Conservation (phyloP, 495 filamentous ascomycete species). For the Evansstolkia leycettana region DNA sequence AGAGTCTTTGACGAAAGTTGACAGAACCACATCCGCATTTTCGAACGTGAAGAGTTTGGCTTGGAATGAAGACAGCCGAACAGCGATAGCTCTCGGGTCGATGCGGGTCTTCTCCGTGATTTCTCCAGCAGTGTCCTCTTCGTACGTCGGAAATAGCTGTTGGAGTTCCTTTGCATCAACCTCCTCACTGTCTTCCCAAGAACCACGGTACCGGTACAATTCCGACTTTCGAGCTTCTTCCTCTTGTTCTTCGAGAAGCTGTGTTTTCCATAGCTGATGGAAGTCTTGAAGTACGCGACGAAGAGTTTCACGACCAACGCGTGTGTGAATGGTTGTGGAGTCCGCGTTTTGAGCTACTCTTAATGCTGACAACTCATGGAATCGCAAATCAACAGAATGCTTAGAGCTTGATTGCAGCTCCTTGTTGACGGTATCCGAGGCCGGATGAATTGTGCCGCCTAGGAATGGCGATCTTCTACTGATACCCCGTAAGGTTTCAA, state of each 20-base stretch:
- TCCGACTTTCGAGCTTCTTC: constrained; percentile 57
- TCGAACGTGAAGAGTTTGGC: constrained; percentile 31
- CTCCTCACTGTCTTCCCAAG: constrained; percentile 58
- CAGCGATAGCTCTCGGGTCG: constrained; percentile 34
- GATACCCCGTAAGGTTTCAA: constrained; percentile 24
- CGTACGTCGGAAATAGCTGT: constrained; percentile 70
- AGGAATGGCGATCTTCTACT: constrained; percentile 51
- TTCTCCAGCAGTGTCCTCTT: constrained; percentile 29
- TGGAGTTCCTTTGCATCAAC: constrained; percentile 65
- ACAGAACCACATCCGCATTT: constrained; percentile 16
- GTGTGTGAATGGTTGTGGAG: constrained; percentile 16
- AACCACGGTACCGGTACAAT: constrained; percentile 71
- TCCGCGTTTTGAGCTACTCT: constrained; percentile 23
- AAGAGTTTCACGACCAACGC: constrained; percentile 17
- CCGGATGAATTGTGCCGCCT: constrained; percentile 29
- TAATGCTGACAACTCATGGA: constrained; percentile 31
- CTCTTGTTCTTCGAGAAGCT: constrained; percentile 60
- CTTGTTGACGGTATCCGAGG: constrained; percentile 7
- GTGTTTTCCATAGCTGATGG: constrained; percentile 66
- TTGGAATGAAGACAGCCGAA: constrained; percentile 41
- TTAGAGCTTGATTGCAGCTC: constrained; percentile 13
- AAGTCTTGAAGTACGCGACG: constrained; percentile 49
- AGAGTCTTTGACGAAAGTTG: constrained; percentile 26
- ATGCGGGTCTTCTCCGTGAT: constrained; percentile 12
- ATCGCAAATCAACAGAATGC: constrained; percentile 32